Evolutionary conservation across 2,329 filamentous ascomycete species (phyloP).

Genomic region (Mycogone perniciosa): DNA sequence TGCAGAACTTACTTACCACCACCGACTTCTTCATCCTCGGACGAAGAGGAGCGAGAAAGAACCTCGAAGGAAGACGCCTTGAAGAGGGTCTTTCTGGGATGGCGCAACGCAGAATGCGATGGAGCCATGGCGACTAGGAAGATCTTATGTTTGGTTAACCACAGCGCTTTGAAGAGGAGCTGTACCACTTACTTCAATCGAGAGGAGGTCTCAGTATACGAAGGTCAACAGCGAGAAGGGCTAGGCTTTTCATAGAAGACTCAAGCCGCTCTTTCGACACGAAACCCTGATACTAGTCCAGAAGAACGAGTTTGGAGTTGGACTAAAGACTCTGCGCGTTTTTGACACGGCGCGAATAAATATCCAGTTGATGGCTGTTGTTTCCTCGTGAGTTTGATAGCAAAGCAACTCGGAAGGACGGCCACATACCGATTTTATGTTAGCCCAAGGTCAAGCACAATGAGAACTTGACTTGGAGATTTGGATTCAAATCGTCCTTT

Average conservation of each 20-base stretch:
- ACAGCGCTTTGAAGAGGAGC: neutral
- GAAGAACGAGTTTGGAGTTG: neutral
- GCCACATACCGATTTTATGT: too few species aligned
- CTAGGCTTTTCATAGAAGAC: neutral
- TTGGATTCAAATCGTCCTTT: too few species aligned
- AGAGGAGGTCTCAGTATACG: neutral
- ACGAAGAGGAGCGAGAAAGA: neutral
- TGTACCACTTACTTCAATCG: neutral
- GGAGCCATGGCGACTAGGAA: neutral
- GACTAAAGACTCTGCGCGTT: too few species aligned
- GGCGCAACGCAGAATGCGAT: neutral
- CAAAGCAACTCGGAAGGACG: too few species aligned
- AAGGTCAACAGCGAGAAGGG: neutral
- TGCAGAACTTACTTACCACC: neutral
- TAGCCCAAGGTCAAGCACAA: too few species aligned
- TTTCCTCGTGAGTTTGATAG: too few species aligned
- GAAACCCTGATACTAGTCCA: neutral
- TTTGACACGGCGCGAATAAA: too few species aligned
- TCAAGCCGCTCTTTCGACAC: neutral
- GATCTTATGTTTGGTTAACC: neutral
- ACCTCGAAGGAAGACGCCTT: conserved; percentile 9
- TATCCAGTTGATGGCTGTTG: too few species aligned
- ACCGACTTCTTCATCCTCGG: neutral
- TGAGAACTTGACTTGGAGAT: too few species aligned
- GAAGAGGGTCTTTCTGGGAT: conserved; percentile 6